These are phyloP conservation scores for Amphibolis antarctica DNA, from an alignment of 106 monocot species.

Conservation along the genomic window DNA sequence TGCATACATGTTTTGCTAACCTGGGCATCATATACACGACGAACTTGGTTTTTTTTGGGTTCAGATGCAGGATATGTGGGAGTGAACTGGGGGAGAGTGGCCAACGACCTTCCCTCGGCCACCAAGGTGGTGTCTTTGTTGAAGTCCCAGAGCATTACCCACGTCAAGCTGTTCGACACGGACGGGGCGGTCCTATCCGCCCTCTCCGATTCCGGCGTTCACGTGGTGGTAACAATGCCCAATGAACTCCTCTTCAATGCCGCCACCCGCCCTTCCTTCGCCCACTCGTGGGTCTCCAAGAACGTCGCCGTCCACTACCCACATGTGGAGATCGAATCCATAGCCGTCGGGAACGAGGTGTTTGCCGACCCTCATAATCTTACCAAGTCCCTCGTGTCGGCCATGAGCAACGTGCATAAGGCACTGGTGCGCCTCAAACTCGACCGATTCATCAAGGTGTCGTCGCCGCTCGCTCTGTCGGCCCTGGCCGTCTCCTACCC, in stretches of 20 bases:
- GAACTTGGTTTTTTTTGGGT: neutral
- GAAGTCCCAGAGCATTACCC: neutral
- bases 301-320: constrained; percentile 42
- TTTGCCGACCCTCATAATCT: constrained; percentile 51
- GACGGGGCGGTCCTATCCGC: constrained; percentile 18
- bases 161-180: constrained; percentile 24
- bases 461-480: constrained; percentile 67
- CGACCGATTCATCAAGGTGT: constrained; percentile 51
- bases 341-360: constrained; percentile 80
- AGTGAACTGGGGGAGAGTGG: constrained; percentile 25
- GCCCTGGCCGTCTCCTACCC: constrained; percentile 75
- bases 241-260: constrained; percentile 16
- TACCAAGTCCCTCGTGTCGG: constrained; percentile 47
- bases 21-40: too few relatives aligned
- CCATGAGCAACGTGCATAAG: constrained; percentile 62
- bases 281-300: constrained; percentile 9
- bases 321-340: constrained; percentile 36
- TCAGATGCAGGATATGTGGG: constrained; percentile 14
- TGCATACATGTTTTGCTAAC: too few relatives aligned
- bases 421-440: constrained; percentile 35
- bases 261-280: constrained; percentile 12
- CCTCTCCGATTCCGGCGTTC: constrained; percentile 9
- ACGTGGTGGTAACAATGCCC: constrained; percentile 13
- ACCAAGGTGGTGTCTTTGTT: constrained; percentile 8
- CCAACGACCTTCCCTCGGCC: constrained; percentile 13